Evolutionary conservation across 305 asterid species (phyloP).

Genomic region (Nicotiana rustica): DNA sequence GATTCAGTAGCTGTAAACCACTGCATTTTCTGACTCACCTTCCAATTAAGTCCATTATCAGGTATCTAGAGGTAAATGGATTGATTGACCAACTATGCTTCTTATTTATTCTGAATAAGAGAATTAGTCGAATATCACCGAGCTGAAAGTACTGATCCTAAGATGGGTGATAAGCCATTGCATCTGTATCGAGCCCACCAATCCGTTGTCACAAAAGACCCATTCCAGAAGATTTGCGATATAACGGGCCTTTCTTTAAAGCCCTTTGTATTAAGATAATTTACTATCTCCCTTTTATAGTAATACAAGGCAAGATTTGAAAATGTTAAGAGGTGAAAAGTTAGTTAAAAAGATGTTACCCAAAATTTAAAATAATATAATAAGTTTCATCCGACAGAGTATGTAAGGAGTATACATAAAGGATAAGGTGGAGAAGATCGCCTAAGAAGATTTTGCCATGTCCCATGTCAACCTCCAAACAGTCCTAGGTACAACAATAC

Average conservation of each 20-base stretch:
- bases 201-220: neutral
- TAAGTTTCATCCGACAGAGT: too few relatives aligned
- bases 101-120: neutral
- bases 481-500: too few relatives aligned
- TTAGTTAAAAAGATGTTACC: too few relatives aligned
- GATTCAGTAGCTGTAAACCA: neutral
- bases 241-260: neutral
- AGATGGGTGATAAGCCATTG: conserved; percentile 7
- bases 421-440: too few relatives aligned
- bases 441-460: too few relatives aligned
- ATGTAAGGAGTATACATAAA: too few relatives aligned
- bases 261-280: neutral
- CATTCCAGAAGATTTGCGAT: neutral
- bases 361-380: too few relatives aligned
- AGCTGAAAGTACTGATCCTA: neutral
- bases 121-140: neutral
- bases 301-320: neutral
- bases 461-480: too few relatives aligned
- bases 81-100: neutral
- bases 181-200: neutral
- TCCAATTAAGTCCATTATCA: neutral
- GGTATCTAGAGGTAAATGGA: neutral
- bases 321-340: neutral
- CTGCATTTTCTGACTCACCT: conserved; percentile 7
- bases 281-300: neutral